Evolutionary conservation across 805 yeast species (phyloP), one percentile per base, ranked within the genome.

Genomic region (Ogataea wickerhamii): DNA sequence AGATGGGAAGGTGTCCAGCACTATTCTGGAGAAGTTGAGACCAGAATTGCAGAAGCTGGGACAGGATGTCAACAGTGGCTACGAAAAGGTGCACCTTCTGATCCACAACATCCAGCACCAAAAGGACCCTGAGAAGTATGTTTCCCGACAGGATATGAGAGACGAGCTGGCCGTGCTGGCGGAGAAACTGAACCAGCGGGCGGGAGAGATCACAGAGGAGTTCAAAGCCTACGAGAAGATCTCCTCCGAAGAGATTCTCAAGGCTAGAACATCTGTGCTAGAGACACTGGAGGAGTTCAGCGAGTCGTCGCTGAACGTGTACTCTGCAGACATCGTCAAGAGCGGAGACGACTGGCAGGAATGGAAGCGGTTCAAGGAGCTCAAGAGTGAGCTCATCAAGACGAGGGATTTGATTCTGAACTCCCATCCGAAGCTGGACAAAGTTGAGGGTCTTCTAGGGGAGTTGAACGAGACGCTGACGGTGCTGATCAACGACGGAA

Each of bases 201-300:
- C 70, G 0, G 62, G 61, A 14, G 41, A 41, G 1, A 56, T 73
- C 27, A 60, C 64, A 14, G 45, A 43, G 2, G 52, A 59, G 18
- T 51, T 72, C 35, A 47, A 52, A 10, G 38, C 52, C 5, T 47
- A 58, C 10, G 58, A 67, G 28, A 47, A 56, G 17, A 51, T 49
- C 4, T 60, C 67, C 18, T 64, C 70, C 28, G 49, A 58, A 3
- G 60, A 50, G 18, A 43, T 64, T 16, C 40, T 52, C 10, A 37
- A 38, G 5, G 32, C 67, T 23, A 69, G 75, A 51, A 55, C 63
- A 16, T 56, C 64, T 16, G 71, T 80, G 25, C 68, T 82, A 37
- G 89, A 84, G 45, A 71, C 80, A 0, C 72, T 80, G 54, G 89
- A 83, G 56, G 83, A 83, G 44, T 84, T 83, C 67, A 79, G 82